phyloP scores from a whole-genome alignment of 2,329 filamentous ascomycete genomes.

The Cercospora zeina region DNA sequence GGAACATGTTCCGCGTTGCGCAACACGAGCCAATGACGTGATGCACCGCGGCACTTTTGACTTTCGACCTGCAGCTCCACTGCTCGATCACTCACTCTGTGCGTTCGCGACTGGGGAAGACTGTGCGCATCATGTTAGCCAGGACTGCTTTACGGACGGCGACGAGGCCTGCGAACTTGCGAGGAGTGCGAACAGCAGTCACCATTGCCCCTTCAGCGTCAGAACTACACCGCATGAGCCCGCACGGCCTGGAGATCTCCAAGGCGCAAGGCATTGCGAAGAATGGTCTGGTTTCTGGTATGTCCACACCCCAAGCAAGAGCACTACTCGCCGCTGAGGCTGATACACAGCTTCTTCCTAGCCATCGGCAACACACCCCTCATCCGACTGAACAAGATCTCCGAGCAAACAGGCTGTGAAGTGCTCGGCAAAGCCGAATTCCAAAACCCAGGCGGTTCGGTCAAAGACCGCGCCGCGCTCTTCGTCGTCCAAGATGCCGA shows the following conservation, averaged over 20 bases:
- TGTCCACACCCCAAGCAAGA: slow-evolving; percentile 22
- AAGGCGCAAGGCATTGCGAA: slow-evolving; percentile 76
- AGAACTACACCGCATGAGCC: slow-evolving; percentile 35
- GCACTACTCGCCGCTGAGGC: slow-evolving; percentile 25
- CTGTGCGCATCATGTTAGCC: slow-evolving; percentile 24
- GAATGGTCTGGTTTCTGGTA: slow-evolving; percentile 77
- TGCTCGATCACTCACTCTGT: slow-evolving; percentile 4
- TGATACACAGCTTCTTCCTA: slow-evolving; percentile 44
- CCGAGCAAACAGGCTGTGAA: slow-evolving; percentile 87
- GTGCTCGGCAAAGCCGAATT: slow-evolving; percentile 97
- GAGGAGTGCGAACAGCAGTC: slow-evolving; percentile 29
- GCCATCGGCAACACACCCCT: slow-evolving; percentile 97
- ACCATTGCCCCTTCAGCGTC: slow-evolving; percentile 30
- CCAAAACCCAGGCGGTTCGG: slow-evolving; percentile 93
- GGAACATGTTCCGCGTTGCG: slow-evolving; percentile 6
- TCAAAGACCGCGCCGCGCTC: slow-evolving; percentile 94
- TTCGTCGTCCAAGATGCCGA: slow-evolving; percentile 95
- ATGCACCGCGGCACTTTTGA: background rate
- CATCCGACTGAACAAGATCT: slow-evolving; percentile 84
- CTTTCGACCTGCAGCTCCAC: slow-evolving; percentile 15
- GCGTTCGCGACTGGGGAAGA: background rate
- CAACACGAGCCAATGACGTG: slow-evolving; percentile 17
- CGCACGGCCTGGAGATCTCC: slow-evolving; percentile 66
- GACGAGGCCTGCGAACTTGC: slow-evolving; percentile 28
- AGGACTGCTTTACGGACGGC: slow-evolving; percentile 31